A percentile compares a stretch with the other conserved stretches of the same genome.
Evolutionary conservation across 495 filamentous ascomycete genomes (phyloP).

Genomic region (Terfezia boudieri): DNA sequence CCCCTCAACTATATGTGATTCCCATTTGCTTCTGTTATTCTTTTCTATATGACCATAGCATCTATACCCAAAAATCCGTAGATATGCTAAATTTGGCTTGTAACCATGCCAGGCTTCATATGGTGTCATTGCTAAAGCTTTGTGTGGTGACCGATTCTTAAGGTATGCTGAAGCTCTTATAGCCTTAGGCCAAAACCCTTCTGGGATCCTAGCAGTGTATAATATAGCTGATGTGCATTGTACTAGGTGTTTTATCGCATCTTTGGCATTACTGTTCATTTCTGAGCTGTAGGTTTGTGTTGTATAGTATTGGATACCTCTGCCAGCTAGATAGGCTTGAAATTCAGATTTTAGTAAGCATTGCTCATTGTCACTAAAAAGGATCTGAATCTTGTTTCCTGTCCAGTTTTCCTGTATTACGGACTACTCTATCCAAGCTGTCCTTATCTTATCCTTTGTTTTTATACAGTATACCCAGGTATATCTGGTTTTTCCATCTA

Average conservation of each 20-base stretch:
- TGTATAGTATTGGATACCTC: not conserved
- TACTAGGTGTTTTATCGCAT: not conserved
- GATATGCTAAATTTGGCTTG: not conserved
- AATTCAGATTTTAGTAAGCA: too few relatives aligned
- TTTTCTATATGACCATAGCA: not conserved
- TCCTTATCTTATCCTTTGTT: too few relatives aligned
- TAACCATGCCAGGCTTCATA: not conserved
- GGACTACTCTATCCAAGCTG: too few relatives aligned
- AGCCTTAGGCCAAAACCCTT: not conserved
- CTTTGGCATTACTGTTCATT: not conserved
- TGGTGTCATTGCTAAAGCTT: not conserved
- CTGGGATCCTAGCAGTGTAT: not conserved
- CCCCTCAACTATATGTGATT: not conserved
- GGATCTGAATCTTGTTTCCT: too few relatives aligned
- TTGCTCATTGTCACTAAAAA: too few relatives aligned
- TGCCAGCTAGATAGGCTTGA: too few relatives aligned
- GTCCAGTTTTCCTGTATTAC: too few relatives aligned
- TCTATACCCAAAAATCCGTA: not conserved
- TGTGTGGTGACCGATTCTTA: not conserved
- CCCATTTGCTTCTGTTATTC: not conserved
- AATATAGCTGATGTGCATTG: not conserved
- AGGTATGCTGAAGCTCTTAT: not conserved
- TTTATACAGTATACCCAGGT: too few relatives aligned
- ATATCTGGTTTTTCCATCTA: too few relatives aligned
- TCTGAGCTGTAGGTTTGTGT: not conserved